Conservation (phyloP, 1,284 basidiomycete species). For the Pseudozyma flocculosa region DNA sequence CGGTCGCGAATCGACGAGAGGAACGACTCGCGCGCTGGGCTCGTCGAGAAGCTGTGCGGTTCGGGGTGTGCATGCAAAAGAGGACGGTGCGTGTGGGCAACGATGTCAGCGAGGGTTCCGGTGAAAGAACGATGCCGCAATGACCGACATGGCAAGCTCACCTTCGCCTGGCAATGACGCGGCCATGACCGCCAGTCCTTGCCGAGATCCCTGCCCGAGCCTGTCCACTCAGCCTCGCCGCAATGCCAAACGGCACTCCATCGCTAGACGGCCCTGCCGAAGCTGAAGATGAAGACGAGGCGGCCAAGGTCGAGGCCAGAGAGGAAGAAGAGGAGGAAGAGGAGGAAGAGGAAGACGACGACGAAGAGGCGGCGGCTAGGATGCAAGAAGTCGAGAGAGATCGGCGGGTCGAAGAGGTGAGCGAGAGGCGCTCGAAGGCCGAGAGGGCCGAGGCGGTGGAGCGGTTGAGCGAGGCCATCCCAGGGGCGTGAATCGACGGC, state of each 20-base stretch:
- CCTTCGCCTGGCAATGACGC: neutral
- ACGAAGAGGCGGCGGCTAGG: too few relatives aligned
- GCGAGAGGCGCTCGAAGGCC: too few relatives aligned
- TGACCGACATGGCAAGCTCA: constrained; percentile 1
- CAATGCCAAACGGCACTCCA: neutral
- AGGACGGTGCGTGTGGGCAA: too few relatives aligned
- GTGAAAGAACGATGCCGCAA: neutral
- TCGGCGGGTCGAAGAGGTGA: too few relatives aligned
- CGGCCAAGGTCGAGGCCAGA: neutral
- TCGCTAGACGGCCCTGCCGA: neutral
- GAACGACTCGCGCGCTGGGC: constrained; percentile 13
- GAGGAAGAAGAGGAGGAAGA: neutral
- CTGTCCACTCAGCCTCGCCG: neutral
- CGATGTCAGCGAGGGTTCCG: neutral
- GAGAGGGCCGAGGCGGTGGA: neutral
- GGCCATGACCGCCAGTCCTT: neutral
- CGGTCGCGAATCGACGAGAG: constrained; percentile 20
- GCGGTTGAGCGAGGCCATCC: constrained; percentile 11
- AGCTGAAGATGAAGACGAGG: neutral
- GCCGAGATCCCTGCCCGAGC: neutral
- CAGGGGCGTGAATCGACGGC: constrained; percentile 5
- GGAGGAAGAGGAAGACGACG: too few relatives aligned
- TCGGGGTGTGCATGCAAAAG: neutral
- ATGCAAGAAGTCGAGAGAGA: too few relatives aligned
- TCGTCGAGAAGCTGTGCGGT: constrained; percentile 18